A percentile compares a stretch with the other conserved stretches of the same genome.
phyloP scores from a whole-genome alignment of 2,329 filamentous ascomycete species.

The Arachnomyces sp. region DNA sequence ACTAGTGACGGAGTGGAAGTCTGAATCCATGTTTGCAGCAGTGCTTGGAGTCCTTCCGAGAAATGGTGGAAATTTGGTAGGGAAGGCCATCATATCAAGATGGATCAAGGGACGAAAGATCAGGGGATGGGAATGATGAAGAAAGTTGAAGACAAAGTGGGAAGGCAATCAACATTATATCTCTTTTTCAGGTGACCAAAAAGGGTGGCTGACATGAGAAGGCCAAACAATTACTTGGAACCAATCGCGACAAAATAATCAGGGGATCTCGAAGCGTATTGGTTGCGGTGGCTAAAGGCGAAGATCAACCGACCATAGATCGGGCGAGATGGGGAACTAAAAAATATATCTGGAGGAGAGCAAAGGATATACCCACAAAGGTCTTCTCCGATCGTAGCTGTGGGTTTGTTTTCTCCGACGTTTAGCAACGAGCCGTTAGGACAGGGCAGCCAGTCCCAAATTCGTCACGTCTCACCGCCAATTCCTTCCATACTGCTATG shows the following conservation, averaged over 20 bases:
- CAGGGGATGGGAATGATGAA: slow-evolving; percentile 2
- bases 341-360: too few species aligned
- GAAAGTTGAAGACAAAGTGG: slow-evolving; percentile 2
- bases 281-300: too few species aligned
- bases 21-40: slow-evolving; percentile 8
- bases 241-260: background rate
- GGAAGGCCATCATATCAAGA: background rate
- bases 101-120: background rate
- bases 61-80: slow-evolving; percentile 2
- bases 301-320: too few species aligned
- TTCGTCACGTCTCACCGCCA: too few species aligned
- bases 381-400: too few species aligned
- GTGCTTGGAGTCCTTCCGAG: slow-evolving; percentile 6
- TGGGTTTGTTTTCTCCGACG: too few species aligned
- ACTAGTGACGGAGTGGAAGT: slow-evolving; percentile 8
- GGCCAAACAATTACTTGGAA: slow-evolving; percentile 1
- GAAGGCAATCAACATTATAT: slow-evolving; percentile 3
- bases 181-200: slow-evolving; percentile 4
- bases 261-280: too few species aligned
- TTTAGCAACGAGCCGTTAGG: too few species aligned
- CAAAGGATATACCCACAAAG: too few species aligned
- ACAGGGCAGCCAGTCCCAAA: too few species aligned
- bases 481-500: too few species aligned
- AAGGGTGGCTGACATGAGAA: background rate
- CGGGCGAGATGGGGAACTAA: too few species aligned